Base-by-base conservation (phyloP, 2,329 filamentous ascomycete species). In the Fusarium sp. region DNA sequence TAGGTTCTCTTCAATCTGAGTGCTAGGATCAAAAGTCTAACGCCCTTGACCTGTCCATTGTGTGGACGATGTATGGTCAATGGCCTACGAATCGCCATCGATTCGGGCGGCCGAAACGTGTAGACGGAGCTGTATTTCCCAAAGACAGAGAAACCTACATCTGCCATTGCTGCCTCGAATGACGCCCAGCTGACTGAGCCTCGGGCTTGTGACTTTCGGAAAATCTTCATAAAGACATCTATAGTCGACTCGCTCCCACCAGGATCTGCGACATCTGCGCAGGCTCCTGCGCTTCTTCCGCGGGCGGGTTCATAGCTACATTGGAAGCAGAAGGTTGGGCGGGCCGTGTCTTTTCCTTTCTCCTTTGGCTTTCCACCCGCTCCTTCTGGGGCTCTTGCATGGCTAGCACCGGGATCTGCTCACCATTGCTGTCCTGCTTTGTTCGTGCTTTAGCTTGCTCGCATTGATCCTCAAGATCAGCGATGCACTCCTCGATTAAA, bases 331-430 rank as follows among this genome's bases (percentile, higher is more conserved):
- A 35, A 35, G 14, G 33, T 16, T 35, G 6, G 14, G 33, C 5
- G 2, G 33, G 33, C 2, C 5, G 83, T 0, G 85, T 87, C 78
- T 87, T 88, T 50, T 84, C 80, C 68, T 87, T 88, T 45, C 83
- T 66, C 25, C 74, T 81, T 27, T 82, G 10, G 8, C n/a, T 20
- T 20, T 22, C n/a, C 10, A 42, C n/a, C n/a, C 10, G 38, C 10
- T 42, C 10, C 10, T 42, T 16, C 14, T 9, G 38, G 11, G 38
- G 38, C 38, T 42, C n/a, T 42, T 42, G 38, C 9, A n/a, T 42
- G 38, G 38, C 38, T 7, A 13, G 38, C n/a, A 42, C n/a, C 7
- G 38, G 38, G 13, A 20, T 20, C 3, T 22, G n/a, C n/a, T 42
- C 10, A 7, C 5, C 38, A 3, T 13, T 42, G 38, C n/a, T 8